A percentile compares a stretch with the other conserved stretches of the same genome.
These are phyloP conservation scores for Oidium heveae DNA, from an alignment of 2,329 filamentous ascomycete genomes.

Conservation along the genomic window DNA sequence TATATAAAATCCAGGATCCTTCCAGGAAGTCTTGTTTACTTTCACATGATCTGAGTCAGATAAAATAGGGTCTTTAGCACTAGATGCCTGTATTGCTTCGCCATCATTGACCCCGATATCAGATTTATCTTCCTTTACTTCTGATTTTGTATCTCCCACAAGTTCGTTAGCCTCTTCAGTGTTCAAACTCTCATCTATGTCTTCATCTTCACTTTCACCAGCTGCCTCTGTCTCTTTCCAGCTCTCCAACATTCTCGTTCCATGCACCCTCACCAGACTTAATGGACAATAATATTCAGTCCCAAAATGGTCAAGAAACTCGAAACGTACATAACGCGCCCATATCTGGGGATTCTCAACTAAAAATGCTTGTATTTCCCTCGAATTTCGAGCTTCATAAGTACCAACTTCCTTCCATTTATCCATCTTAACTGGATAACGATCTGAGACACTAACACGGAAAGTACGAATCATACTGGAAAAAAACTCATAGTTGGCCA, in stretches of 20 bases:
- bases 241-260: constrained; percentile 86
- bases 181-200: constrained; percentile 1
- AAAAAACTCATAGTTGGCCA: constrained; percentile 98
- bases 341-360: constrained; percentile 90
- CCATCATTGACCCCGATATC: constrained; percentile 15
- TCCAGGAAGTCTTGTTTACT: constrained; percentile 1
- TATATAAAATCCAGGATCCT: constrained; percentile 2
- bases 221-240: constrained; percentile 54
- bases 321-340: constrained; percentile 77
- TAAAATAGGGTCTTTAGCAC: constrained; percentile 4
- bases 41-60: neutral
- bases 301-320: constrained; percentile 81
- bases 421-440: constrained; percentile 76
- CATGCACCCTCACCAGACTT: constrained; percentile 74
- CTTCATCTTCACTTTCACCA: constrained; percentile 29
- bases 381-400: constrained; percentile 76
- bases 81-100: constrained; percentile 5
- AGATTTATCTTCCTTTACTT: constrained; percentile 10
- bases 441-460: constrained; percentile 74
- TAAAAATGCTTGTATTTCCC: constrained; percentile 82
- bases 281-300: constrained; percentile 93
- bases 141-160: constrained; percentile 1
- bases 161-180: no score
- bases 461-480: constrained; percentile 89
- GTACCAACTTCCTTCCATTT: constrained; percentile 77